These are phyloP conservation scores for Cordia subcordata DNA, from an alignment of 257 asterid species.

Conservation along the genomic window DNA sequence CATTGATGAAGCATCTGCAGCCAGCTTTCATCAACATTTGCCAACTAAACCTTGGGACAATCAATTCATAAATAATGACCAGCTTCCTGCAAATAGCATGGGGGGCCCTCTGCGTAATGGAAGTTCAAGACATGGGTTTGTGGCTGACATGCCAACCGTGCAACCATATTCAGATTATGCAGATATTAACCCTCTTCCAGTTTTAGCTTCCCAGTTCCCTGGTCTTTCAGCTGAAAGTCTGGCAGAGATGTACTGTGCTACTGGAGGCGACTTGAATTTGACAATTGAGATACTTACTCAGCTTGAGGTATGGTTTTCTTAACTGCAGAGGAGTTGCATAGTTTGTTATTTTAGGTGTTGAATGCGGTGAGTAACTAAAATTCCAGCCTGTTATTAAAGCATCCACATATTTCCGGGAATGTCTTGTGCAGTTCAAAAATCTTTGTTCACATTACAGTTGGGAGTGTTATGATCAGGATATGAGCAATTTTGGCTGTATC, in stretches of 20 bases:
- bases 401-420: no score
- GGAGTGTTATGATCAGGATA: no score
- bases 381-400: no score
- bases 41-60: constrained; percentile 67
- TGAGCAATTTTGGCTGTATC: no score
- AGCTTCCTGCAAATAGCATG: no score
- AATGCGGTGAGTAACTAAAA: constrained; percentile 4
- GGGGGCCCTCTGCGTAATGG: constrained; percentile 40
- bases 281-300: constrained; percentile 84
- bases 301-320: constrained; percentile 60
- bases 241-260: constrained; percentile 68
- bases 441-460: no score
- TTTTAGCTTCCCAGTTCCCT: constrained; percentile 81
- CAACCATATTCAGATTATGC: constrained; percentile 46
- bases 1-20: constrained; percentile 51
- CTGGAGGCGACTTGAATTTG: constrained; percentile 70
- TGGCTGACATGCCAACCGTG: constrained; percentile 49
- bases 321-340: background rate
- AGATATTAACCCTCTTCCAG: constrained; percentile 51
- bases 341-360: constrained; percentile 6
- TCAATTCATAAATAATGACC: constrained; percentile 31
- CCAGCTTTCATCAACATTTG: constrained; percentile 31
- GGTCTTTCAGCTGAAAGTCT: constrained; percentile 80
- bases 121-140: constrained; percentile 36
- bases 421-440: no score